These are phyloP conservation scores for Colletotrichum lentis DNA, from an alignment of 2,329 filamentous ascomycete species.

Conservation along the genomic window DNA sequence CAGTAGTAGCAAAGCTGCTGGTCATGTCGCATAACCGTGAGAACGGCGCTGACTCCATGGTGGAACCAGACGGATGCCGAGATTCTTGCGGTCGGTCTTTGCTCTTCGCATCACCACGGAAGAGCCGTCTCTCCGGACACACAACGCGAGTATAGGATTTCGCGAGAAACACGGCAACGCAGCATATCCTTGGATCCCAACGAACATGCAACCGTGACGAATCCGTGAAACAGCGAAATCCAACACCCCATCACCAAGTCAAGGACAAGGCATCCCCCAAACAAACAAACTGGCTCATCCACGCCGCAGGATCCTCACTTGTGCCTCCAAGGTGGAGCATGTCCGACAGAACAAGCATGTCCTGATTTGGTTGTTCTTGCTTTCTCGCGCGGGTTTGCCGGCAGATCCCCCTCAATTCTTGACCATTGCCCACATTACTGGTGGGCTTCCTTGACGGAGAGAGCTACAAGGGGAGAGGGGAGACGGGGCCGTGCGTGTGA, in stretches of 20 bases:
- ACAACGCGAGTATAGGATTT: slow-evolving; percentile 5
- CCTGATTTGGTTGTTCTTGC: slow-evolving; percentile 34
- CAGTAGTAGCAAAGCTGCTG: neutral
- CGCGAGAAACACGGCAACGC: neutral
- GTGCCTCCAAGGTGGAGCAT: slow-evolving; percentile 27
- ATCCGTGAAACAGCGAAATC: slow-evolving; percentile 26
- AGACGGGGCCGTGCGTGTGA: slow-evolving; percentile 28
- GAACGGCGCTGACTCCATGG: neutral
- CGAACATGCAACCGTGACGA: slow-evolving; percentile 22
- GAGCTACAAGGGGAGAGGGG: neutral
- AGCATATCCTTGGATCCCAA: neutral
- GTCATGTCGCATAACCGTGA: no score
- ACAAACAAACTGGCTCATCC: slow-evolving; percentile 24
- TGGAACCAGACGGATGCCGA: neutral
- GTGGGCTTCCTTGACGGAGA: neutral
- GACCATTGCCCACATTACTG: slow-evolving; percentile 1
- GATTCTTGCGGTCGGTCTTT: neutral
- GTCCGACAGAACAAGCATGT: slow-evolving; percentile 26
- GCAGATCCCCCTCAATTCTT: slow-evolving; percentile 19
- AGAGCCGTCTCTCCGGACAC: neutral
- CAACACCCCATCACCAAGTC: slow-evolving; percentile 3
- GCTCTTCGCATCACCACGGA: neutral
- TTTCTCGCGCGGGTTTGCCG: slow-evolving; percentile 20
- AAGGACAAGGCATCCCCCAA: slow-evolving; percentile 13
- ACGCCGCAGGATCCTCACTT: slow-evolving; percentile 22